Base-by-base conservation (phyloP, 2,329 filamentous ascomycete genomes). In the Xylaria sp. region DNA sequence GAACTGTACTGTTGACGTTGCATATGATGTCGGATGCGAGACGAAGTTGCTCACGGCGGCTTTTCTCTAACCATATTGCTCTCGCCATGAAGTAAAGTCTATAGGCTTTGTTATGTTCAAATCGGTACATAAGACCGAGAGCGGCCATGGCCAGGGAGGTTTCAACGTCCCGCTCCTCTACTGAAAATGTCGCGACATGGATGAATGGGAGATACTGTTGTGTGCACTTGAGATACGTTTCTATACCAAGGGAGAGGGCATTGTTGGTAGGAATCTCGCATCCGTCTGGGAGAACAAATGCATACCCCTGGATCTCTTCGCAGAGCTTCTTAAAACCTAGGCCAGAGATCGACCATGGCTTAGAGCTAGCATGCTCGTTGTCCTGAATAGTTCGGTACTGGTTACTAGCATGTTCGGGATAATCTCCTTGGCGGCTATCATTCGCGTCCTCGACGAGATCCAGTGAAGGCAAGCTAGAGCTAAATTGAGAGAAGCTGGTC, bases 1-100 rank as follows among this genome's bases (percentile, higher is more conserved):
- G 54, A 29, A 2, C 51, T 58, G 13, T 23, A 44, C 42, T 1
- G 51, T 25, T 21, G 57, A 48, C 40, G 18, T 63, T 58, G 29
- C 58, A 63, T 29, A 71, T 35, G 10, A 72, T 44, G 48, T 65
- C 48, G 5, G 47, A 70, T 12, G 66, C 79, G 4, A 84, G 77
- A 44, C 82, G 82, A 58, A 83, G 82, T 70, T 87, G 84, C 65
- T 83, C 79, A 66, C 83, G 80, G 50, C 83, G 81, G 47, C 88
- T 83, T 21, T 85, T 83, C 71, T 87, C 82, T 0, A 83, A 79
- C 40, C 87, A 80, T 40, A 90, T 84, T 9, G 85, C 81, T 72
- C 85, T 87, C 12, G 86, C 85, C 13, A 85, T 84, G 75, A 86
- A 84, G 73, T 88, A 89, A 2, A 89, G 80, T 53, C 87, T 83